These are phyloP conservation scores for Globisporangium barbulae DNA, from an alignment of 352 stramenopile genomes.

Conservation along the genomic window DNA sequence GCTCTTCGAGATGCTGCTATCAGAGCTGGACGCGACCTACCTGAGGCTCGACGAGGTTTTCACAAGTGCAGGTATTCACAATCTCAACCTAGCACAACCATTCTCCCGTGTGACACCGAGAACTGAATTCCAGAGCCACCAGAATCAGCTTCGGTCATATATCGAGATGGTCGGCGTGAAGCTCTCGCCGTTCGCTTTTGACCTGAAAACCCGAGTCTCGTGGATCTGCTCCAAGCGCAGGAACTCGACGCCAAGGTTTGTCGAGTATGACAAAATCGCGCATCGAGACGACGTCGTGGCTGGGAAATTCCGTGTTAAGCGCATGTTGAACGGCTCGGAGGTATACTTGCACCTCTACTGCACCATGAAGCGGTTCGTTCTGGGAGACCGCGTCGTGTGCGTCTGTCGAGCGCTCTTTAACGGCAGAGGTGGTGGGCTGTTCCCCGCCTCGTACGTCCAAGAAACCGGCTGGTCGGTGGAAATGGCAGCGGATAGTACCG, in stretches of 20 bases:
- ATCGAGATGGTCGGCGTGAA: conserved; percentile 4
- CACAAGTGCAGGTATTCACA: background rate
- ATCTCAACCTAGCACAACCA: background rate
- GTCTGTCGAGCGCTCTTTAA: background rate
- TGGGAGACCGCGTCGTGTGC: background rate
- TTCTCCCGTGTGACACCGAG: background rate
- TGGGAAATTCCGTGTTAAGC: background rate
- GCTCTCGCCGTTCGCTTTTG: conserved; percentile 1
- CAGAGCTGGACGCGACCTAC: background rate
- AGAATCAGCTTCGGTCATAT: background rate
- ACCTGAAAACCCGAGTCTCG: background rate
- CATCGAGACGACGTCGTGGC: background rate
- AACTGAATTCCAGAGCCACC: background rate
- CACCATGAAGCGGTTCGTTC: background rate
- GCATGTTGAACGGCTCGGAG: background rate
- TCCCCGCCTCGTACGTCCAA: background rate
- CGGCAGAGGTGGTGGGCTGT: background rate
- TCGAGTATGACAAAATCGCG: background rate
- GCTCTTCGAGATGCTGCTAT: background rate
- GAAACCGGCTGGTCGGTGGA: conserved; percentile 1
- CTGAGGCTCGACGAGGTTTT: background rate
- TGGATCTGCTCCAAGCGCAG: conserved; percentile 6
- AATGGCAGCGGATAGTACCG: background rate
- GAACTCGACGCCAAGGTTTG: background rate
- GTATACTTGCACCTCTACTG: background rate